Base-by-base conservation (phyloP, 768 basidiomycete genomes). In the Pulveroboletus frians region DNA sequence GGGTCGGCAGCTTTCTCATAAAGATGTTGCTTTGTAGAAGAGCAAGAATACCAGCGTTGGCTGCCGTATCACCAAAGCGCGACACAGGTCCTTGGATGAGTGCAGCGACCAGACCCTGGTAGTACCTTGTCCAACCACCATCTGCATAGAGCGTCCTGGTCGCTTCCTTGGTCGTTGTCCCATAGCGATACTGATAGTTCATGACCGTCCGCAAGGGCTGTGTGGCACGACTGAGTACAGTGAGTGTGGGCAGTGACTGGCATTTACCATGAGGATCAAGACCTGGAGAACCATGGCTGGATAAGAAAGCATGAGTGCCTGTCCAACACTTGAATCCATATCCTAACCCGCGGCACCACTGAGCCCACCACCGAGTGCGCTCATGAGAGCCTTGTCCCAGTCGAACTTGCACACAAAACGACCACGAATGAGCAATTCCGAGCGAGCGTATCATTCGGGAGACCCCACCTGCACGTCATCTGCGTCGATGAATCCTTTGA, bases 171-270 rank as follows among this genome's bases (percentile, higher is more conserved):
- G 82, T 82, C 2, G 81, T 78, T 2, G 85, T 85, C n/a, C 93
- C 93, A 62, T 82, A 93, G 46, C 85, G 81, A 65, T 93, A 92
- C 70, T 93, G 92, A 63, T 89, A 96, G 73, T 97, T 98, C 95
- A 98, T 97, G 47, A 93, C 77, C 3, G 94, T 96, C n/a, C 92
- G 80, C n/a, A 95, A 68, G 5, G 92, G 92, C 86, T 86, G 46
- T 11, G 37, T 40, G 23, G 26, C n/a, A 32, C 21, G 11, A 52
- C 36, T 52, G 49, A 29, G 39, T 13, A 39, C 2, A 37, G 18
- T 43, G 20, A 18, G 13, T 32, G 26, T 26, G 21, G 3, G 18
- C 5, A 23, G 20, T 29, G 14, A 30, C 23, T 36, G 21, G 27
- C 3, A 39, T 50, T 43, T 54, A 69, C 72, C 92, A 96, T 96